phyloP scores from a whole-genome alignment of 208 protist species.

The Trypanosoma boissoni region DNA sequence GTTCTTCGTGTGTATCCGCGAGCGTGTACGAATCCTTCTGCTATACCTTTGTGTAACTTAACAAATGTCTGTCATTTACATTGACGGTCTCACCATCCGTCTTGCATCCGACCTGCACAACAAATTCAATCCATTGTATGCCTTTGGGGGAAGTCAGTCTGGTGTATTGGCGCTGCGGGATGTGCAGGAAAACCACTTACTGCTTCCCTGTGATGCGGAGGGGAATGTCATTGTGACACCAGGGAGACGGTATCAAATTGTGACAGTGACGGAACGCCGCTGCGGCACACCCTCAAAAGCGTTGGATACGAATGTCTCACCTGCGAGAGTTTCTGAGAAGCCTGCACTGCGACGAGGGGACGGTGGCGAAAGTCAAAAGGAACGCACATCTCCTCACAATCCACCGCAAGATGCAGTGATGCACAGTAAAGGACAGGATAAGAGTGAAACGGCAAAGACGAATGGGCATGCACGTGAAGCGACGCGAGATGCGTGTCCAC shows the following conservation, averaged over 20 bases:
- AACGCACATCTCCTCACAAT: too few species aligned
- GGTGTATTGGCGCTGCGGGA: slow-evolving; percentile 50
- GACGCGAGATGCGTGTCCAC: too few species aligned
- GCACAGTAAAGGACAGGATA: too few species aligned
- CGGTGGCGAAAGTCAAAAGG: too few species aligned
- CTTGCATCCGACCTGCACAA: slow-evolving; percentile 61
- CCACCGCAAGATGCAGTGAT: too few species aligned
- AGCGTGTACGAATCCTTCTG: slow-evolving; percentile 3
- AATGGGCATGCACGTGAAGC: too few species aligned
- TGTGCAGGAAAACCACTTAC: slow-evolving; percentile 34
- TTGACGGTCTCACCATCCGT: slow-evolving; percentile 53
- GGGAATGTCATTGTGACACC: slow-evolving; percentile 68
- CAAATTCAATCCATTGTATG: slow-evolving; percentile 65
- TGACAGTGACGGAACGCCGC: slow-evolving; percentile 30
- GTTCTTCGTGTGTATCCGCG: too few species aligned
- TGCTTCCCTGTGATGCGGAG: slow-evolving; percentile 65
- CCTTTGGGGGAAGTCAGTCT: slow-evolving; percentile 38
- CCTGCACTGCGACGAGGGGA: too few species aligned
- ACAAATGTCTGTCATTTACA: slow-evolving; percentile 51
- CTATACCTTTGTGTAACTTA: background rate
- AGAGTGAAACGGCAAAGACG: slow-evolving; percentile 13
- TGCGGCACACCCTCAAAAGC: too few species aligned
- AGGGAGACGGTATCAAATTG: slow-evolving; percentile 47
- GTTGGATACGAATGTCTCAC: too few species aligned
- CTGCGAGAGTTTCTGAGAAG: too few species aligned